Percentiles rank a stretch among this genome's conserved stretches.
These are phyloP conservation scores for Lepidium aucheri DNA, from an alignment of 345 rosid genomes.

Conservation along the genomic window DNA sequence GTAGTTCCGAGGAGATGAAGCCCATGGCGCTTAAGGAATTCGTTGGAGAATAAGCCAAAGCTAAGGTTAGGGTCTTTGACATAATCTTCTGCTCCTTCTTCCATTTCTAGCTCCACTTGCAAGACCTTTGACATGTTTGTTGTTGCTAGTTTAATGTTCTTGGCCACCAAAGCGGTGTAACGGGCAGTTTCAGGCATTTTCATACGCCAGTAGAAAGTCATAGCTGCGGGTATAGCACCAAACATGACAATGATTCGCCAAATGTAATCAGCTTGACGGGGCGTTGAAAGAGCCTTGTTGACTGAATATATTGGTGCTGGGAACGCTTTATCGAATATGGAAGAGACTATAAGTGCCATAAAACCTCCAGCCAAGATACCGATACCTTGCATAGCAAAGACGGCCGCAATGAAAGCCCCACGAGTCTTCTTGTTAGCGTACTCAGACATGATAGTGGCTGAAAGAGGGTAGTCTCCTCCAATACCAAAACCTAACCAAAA, in stretches of 20 bases:
- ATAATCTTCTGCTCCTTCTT: conserved; percentile 14
- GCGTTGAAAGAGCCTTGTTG: conserved; percentile 38
- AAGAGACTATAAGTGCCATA: conserved; percentile 36
- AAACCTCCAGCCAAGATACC: conserved; percentile 65
- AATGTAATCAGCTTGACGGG: conserved; percentile 49
- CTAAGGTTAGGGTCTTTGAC: conserved; percentile 8
- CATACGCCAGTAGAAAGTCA: conserved; percentile 68
- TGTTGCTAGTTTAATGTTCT: conserved; percentile 41
- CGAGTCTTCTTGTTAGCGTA: conserved; percentile 44
- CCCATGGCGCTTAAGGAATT: conserved; percentile 43
- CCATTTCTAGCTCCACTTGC: conserved; percentile 30
- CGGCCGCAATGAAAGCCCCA: conserved; percentile 69
- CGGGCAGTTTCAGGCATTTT: conserved; percentile 84
- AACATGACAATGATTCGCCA: conserved; percentile 63
- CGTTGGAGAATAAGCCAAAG: conserved; percentile 42
- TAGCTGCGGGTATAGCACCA: conserved; percentile 56
- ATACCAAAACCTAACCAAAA: conserved; percentile 35
- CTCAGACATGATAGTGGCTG: conserved; percentile 35
- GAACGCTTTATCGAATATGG: conserved; percentile 29
- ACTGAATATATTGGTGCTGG: conserved; percentile 33
- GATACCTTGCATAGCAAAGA: conserved; percentile 87
- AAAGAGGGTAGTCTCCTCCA: conserved; percentile 32
- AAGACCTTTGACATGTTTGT: conserved; percentile 42
- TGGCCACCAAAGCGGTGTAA: conserved; percentile 45
- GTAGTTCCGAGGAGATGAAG: conserved; percentile 53